phyloP scores from a whole-genome alignment of 208 protist species.

The Leishmania gerbilli region DNA sequence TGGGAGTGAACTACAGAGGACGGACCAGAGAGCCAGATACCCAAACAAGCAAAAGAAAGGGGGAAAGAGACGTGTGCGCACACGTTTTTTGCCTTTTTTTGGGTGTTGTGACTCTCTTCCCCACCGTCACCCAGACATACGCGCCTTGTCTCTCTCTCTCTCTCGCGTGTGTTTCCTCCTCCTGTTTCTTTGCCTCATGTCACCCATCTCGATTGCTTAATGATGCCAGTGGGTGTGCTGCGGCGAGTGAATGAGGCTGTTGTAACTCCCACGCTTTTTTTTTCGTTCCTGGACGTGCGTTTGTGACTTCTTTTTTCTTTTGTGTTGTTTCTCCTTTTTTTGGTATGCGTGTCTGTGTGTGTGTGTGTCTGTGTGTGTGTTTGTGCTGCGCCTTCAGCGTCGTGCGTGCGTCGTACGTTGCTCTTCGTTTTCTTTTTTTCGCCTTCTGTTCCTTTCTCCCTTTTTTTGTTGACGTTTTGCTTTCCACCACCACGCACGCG shows the following conservation, averaged over 20 bases:
- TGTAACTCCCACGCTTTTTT: slow-evolving; percentile 1
- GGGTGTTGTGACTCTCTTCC: not conserved
- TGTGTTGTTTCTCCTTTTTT: not conserved
- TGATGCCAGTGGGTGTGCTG: not conserved
- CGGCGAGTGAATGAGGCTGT: not conserved
- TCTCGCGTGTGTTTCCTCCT: not conserved
- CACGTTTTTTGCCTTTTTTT: not conserved
- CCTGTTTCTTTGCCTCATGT: not conserved
- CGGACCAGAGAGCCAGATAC: not conserved
- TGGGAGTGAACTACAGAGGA: not conserved
- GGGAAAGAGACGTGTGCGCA: too few relatives aligned
- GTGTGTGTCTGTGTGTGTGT: too few relatives aligned
- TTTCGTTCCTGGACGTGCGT: not conserved
- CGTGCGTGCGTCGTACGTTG: not conserved
- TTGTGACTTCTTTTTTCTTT: not conserved
- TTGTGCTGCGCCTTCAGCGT: not conserved
- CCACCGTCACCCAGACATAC: not conserved
- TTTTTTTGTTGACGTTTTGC: not conserved
- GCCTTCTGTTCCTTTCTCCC: not conserved
- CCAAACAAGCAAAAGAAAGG: too few relatives aligned
- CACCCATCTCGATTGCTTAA: not conserved
- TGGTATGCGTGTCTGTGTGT: too few relatives aligned
- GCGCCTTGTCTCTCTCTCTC: not conserved
- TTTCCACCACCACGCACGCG: not conserved
- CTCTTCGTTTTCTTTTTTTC: not conserved